phyloP scores from a whole-genome alignment of 768 basidiomycete species.

The Russula abietina region DNA sequence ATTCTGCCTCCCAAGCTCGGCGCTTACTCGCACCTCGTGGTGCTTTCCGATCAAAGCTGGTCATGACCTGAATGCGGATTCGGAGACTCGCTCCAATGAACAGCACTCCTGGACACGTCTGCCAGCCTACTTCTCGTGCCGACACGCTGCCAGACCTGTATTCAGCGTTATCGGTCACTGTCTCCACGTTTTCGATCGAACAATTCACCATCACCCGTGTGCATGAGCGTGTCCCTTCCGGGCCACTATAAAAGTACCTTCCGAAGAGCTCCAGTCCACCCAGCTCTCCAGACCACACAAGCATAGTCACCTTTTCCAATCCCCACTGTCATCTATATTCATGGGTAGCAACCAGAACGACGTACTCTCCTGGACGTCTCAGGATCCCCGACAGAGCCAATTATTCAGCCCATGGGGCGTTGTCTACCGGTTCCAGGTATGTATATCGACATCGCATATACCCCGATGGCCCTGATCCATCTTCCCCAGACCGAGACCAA shows the following conservation, averaged over 20 bases:
- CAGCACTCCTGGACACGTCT: slow-evolving; percentile 49
- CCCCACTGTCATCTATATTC: slow-evolving; percentile 30
- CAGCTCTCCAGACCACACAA: slow-evolving; percentile 26
- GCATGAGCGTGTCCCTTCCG: slow-evolving; percentile 42
- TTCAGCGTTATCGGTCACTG: slow-evolving; percentile 68
- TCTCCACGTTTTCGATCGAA: slow-evolving; percentile 64
- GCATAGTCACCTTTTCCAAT: slow-evolving; percentile 24
- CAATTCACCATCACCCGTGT: slow-evolving; percentile 48
- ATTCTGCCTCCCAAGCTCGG: slow-evolving; percentile 34
- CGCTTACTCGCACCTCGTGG: slow-evolving; percentile 57
- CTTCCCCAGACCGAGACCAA: slow-evolving; percentile 54
- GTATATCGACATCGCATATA: slow-evolving; percentile 27
- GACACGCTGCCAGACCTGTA: slow-evolving; percentile 66
- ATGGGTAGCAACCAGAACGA: slow-evolving; percentile 48
- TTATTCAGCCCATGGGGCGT: slow-evolving; percentile 80
- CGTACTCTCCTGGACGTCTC: slow-evolving; percentile 80
- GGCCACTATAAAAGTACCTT: slow-evolving; percentile 43
- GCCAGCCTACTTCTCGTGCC: slow-evolving; percentile 58
- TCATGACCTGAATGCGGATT: slow-evolving; percentile 48
- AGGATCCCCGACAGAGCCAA: slow-evolving; percentile 76
- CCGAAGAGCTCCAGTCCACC: slow-evolving; percentile 24
- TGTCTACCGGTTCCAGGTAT: slow-evolving; percentile 74
- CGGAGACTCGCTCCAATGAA: slow-evolving; percentile 68
- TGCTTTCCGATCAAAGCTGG: slow-evolving; percentile 57
- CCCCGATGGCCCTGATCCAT: slow-evolving; percentile 28